Evolutionary conservation across 768 basidiomycete species (phyloP), one percentile per base, ranked within the genome.

Genomic region (Rhodotorula paludigena): DNA sequence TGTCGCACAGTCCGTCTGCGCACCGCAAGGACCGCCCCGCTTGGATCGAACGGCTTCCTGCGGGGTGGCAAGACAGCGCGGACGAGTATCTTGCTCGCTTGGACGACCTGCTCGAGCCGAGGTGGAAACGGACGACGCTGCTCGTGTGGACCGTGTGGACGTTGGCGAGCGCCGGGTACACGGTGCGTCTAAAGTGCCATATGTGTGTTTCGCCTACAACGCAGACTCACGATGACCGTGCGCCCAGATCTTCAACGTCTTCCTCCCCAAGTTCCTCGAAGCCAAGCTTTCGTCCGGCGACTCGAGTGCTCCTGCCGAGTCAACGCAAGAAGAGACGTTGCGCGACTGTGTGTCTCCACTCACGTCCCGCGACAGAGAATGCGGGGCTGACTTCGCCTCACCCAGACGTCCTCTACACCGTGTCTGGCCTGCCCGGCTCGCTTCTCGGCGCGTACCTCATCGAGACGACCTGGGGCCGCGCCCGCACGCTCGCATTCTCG

Each of bases 191-290:
- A 15, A n/a, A n/a, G n/a, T 36, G 33, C 39, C 16, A 6, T 5
- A 23, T 14, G 41, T 38, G 20, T 4, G 5, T 28, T 20, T 1
- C 3, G 25, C 20, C 28, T 60, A 39, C 16, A 18, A 15, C 8
- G 16, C 28, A 49, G 28, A 41, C 21, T 21, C 52, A 30, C n/a
- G 44, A 21, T 5, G 2, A 49, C 61, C 30, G 63, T 89, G n/a
- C n/a, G 88, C 85, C 0, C 91, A 86, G 74, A 91, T 94, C 86
- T 93, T 94, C 78, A 94, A 93, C 75, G 89, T 92, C 35, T 94
- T 85, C 76, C 82, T 92, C 28, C 92, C 92, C 0, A 93, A 90
- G 75, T 80, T 92, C 18, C 79, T 94, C 44, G 92, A 94, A 79
- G 83, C 83, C 35, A 80, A 84, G 28, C 60, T 60, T 9, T 79